Evolutionary conservation across 2,329 filamentous ascomycete species (phyloP).

Genomic region (Cercospora beticola): DNA sequence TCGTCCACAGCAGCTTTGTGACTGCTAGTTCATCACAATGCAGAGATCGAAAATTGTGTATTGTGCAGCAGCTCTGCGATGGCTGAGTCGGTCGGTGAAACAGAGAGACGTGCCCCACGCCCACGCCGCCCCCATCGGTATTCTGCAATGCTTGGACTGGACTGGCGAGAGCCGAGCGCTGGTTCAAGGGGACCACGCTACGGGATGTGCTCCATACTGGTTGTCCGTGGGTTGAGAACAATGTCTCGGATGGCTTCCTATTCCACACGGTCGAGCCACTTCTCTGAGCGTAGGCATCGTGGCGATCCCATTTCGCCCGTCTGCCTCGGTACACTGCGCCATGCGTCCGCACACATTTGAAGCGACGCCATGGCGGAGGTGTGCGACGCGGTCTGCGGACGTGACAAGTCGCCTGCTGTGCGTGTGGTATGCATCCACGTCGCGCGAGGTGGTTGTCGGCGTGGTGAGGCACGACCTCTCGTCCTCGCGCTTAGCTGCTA

Average conservation of each 20-base stretch:
- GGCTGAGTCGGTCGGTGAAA: neutral
- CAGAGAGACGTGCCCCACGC: neutral
- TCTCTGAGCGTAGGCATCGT: neutral
- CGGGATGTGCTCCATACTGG: neutral
- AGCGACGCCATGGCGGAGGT: neutral
- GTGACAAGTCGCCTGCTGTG: conserved; percentile 6
- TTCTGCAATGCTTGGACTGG: neutral
- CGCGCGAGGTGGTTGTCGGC: conserved; percentile 2
- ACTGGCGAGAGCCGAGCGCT: neutral
- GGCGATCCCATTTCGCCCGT: neutral
- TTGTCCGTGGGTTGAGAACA: neutral
- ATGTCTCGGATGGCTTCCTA: conserved; percentile 5
- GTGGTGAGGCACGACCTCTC: neutral
- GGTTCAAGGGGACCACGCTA: neutral
- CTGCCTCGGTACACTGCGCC: conserved; percentile 5
- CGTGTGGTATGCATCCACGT: conserved; percentile 4
- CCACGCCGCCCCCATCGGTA: neutral
- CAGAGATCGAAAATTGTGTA: neutral
- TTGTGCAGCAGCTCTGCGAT: neutral
- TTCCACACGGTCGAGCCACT: neutral
- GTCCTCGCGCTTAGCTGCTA: conserved; percentile 19
- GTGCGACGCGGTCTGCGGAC: neutral
- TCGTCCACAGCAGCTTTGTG: neutral
- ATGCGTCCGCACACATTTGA: neutral
- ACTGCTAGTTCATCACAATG: neutral